These are phyloP conservation scores for Millerozyma miso DNA, from an alignment of 805 yeast species.

Conservation along the genomic window DNA sequence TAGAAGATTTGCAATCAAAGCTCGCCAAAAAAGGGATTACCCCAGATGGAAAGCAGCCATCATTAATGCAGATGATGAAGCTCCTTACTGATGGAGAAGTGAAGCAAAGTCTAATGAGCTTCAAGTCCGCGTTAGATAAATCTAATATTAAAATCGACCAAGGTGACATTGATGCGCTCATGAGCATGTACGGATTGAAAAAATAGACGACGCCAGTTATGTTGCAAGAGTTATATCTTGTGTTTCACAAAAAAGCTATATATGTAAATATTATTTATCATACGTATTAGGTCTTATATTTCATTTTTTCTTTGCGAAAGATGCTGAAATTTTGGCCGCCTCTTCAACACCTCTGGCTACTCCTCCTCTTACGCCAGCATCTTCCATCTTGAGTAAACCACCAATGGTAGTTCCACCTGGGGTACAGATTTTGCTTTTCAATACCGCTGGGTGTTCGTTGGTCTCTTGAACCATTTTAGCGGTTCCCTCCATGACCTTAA, in stretches of 20 bases:
- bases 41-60: constrained; percentile 28
- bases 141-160: constrained; percentile 28
- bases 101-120: constrained; percentile 21
- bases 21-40: constrained; percentile 30
- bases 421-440: constrained; percentile 86
- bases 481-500: constrained; percentile 92
- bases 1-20: constrained; percentile 27
- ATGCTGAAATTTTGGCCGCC: constrained; percentile 77
- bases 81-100: constrained; percentile 35
- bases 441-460: constrained; percentile 82
- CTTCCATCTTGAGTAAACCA: constrained; percentile 90
- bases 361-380: constrained; percentile 80
- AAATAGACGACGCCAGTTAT: not conserved
- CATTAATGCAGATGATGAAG: constrained; percentile 32
- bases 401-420: constrained; percentile 99
- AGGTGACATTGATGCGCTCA: constrained; percentile 29
- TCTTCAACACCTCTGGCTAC: constrained; percentile 87
- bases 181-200: constrained; percentile 16
- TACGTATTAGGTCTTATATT: too few relatives aligned
- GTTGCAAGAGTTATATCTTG: too few relatives aligned
- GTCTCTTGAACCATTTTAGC: constrained; percentile 83
- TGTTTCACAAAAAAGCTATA: too few relatives aligned
- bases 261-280: too few relatives aligned
- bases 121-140: constrained; percentile 28
- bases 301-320: constrained; percentile 35